phyloP scores from a whole-genome alignment of 2,329 filamentous ascomycete species.

The Tolypocladium album region DNA sequence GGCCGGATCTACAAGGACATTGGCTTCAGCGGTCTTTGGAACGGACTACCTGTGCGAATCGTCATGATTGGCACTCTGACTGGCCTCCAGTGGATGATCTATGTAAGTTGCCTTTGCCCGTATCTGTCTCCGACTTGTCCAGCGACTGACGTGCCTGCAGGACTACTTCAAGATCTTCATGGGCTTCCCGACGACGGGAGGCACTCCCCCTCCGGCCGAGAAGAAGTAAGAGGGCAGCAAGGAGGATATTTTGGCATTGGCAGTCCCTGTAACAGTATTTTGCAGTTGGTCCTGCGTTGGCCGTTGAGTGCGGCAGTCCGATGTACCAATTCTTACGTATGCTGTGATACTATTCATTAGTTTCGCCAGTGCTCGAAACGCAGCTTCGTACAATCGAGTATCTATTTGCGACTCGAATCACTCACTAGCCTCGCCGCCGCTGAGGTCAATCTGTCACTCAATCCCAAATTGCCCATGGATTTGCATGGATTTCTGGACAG shows the following conservation, averaged over 20 bases:
- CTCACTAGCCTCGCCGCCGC: too few relatives aligned
- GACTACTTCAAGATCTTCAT: constrained; percentile 88
- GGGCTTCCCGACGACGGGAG: constrained; percentile 75
- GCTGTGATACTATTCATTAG: background rate
- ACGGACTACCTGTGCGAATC: constrained; percentile 73
- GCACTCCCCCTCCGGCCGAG: constrained; percentile 44
- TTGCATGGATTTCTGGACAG: too few relatives aligned
- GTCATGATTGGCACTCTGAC: constrained; percentile 82
- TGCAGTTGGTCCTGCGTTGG: background rate
- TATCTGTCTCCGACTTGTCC: constrained; percentile 4
- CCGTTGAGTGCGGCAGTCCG: background rate
- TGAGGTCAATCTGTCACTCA: too few relatives aligned
- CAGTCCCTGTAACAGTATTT: background rate
- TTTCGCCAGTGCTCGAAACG: background rate
- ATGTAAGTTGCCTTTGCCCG: constrained; percentile 39
- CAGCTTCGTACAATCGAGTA: background rate
- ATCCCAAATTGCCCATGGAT: too few relatives aligned
- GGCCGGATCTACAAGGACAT: constrained; percentile 77
- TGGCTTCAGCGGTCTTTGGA: constrained; percentile 83
- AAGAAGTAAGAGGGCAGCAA: constrained; percentile 23
- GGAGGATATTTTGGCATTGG: background rate
- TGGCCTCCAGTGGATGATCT: constrained; percentile 89
- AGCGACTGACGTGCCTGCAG: constrained; percentile 22
- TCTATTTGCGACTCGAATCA: background rate
- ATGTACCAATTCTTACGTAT: background rate